These are phyloP conservation scores for Rhizophagus prolifer DNA, from an alignment of 192 early-diverging fungal species.

Conservation along the genomic window DNA sequence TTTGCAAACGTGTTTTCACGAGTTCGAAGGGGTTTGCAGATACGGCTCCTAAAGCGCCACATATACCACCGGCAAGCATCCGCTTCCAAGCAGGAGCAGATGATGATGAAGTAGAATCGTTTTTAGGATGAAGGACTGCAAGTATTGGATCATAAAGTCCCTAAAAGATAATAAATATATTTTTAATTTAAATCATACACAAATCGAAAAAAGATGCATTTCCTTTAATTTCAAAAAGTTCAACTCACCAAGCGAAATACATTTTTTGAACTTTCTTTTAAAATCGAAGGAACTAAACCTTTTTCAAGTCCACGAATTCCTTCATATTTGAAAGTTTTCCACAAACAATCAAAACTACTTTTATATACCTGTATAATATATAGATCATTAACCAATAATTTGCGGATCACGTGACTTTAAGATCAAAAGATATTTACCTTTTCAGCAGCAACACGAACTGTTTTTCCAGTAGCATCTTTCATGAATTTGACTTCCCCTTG, in stretches of 20 bases:
- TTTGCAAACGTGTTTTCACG: conserved; percentile 72
- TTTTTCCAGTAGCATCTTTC: conserved; percentile 36
- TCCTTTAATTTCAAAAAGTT: too few relatives aligned
- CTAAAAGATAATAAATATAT: conserved; percentile 5
- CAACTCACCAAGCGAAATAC: conserved; percentile 63
- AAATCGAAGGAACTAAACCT: conserved; percentile 68
- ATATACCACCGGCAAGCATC: conserved; percentile 70
- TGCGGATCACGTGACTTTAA: not conserved
- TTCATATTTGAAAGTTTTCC: conserved; percentile 65
- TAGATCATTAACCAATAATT: not conserved
- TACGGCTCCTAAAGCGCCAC: conserved; percentile 74
- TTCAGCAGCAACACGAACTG: conserved; percentile 39
- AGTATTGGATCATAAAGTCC: conserved; percentile 72
- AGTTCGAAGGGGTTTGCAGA: conserved; percentile 77
- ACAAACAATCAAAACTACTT: conserved; percentile 63
- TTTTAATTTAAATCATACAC: not conserved
- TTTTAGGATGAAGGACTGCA: conserved; percentile 53
- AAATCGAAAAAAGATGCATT: not conserved
- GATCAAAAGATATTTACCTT: conserved; percentile 32
- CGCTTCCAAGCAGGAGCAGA: conserved; percentile 71
- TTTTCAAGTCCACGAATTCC: conserved; percentile 71
- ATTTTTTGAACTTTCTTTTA: conserved; percentile 72
- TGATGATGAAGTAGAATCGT: conserved; percentile 40
- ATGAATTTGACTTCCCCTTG: conserved; percentile 58
- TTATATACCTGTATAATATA: conserved; percentile 50